These are phyloP conservation scores for Asterionellopsis glacialis DNA, from an alignment of 108 stramenopile genomes.

Conservation along the genomic window DNA sequence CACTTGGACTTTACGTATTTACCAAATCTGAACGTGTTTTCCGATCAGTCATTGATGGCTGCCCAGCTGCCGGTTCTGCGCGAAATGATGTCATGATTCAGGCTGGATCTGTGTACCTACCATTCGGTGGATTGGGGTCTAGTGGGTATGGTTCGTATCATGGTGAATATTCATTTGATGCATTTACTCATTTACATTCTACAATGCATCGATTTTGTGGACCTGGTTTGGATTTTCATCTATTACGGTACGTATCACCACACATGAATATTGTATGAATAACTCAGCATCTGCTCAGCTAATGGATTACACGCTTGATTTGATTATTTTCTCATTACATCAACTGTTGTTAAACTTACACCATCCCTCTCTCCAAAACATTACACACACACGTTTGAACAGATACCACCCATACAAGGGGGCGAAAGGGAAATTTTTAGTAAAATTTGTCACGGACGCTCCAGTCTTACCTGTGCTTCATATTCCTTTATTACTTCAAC, in stretches of 20 bases:
- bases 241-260: constrained; percentile 7
- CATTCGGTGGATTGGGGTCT: constrained; percentile 79
- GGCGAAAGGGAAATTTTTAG: constrained; percentile 11
- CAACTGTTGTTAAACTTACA: no score
- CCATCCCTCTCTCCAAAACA: no score
- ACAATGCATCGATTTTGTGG: constrained; percentile 18
- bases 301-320: no score
- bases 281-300: no score
- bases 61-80: constrained; percentile 51
- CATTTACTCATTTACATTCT: constrained; percentile 62
- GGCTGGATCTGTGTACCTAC: constrained; percentile 30
- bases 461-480: neutral
- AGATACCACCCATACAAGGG: constrained; percentile 28
- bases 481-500: neutral
- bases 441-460: neutral
- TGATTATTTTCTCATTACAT: no score
- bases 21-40: constrained; percentile 32
- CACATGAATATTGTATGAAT: no score
- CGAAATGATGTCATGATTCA: constrained; percentile 68
- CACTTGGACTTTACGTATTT: constrained; percentile 81
- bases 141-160: constrained; percentile 67
- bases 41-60: constrained; percentile 25
- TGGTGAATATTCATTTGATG: constrained; percentile 66
- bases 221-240: constrained; percentile 13
- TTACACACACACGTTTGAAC: no score